Conservation (phyloP, 345 rosid genomes). For the Populus davidiana region DNA sequence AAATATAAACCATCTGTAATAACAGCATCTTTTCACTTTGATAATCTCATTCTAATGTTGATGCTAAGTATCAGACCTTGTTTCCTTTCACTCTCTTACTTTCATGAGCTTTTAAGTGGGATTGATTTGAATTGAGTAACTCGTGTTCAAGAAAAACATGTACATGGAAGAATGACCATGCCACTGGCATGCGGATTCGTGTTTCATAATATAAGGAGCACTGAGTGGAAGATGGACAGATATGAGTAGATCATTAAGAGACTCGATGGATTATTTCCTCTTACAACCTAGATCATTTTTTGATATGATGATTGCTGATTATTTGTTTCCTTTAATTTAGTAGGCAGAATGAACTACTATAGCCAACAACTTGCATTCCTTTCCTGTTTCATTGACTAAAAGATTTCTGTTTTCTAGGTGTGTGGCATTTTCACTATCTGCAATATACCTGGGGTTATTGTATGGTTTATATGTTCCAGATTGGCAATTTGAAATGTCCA, state of each 20-base stretch:
- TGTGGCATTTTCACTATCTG: slow-evolving; percentile 30
- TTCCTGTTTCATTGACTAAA: not conserved
- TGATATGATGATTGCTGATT: not conserved
- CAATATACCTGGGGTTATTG: slow-evolving; percentile 32
- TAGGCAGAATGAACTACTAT: not conserved
- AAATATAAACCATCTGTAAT: not conserved
- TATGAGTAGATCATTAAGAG: no score
- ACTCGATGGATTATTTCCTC: not conserved
- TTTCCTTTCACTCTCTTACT: not conserved
- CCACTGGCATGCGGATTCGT: no score
- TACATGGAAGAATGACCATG: no score
- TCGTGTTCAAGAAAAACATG: not conserved
- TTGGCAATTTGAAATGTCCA: slow-evolving; percentile 35
- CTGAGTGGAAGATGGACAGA: no score
- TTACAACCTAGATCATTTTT: not conserved
- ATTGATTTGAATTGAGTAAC: not conserved
- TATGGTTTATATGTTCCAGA: slow-evolving; percentile 48
- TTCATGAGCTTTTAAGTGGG: not conserved
- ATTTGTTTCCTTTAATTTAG: not conserved
- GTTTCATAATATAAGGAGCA: not conserved
- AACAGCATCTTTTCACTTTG: not conserved
- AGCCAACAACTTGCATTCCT: not conserved
- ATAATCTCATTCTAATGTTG: not conserved
- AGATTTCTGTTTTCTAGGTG: slow-evolving; percentile 25
- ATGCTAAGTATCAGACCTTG: not conserved